Evolutionary conservation across 2,329 filamentous ascomycete species (phyloP), one percentile per base, ranked within the genome.

Genomic region (Fusarium hostae): DNA sequence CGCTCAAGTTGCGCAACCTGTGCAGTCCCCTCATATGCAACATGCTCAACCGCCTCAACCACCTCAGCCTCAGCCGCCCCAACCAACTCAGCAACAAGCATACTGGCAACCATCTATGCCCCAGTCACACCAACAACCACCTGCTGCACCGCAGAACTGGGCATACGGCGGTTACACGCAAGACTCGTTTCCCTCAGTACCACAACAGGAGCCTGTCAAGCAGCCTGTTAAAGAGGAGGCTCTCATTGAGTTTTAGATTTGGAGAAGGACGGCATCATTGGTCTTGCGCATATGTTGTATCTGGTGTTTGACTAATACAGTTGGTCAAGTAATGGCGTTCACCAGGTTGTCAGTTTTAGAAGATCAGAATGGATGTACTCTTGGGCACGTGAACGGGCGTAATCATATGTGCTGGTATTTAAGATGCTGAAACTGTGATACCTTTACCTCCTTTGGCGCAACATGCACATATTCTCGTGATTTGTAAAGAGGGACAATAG

Each of bases 221-320:
- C 76, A 85, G 75, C 87, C 87, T 18, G 86, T 84, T 2, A 86
- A 92, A 50, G 93, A 95, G 81, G 93, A 95, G 81, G 92, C 90
- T 64, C 82, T 96, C 76, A 96, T 96, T 81, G 93, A 96, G 80
- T 85, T 95, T 68, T 95, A 74, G 78, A 52, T 40, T 43, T 61
- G n/a, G 52, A 60, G 24, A 16, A 11, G 15, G 48, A 26, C 32
- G 16, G 15, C 24, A 35, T 37, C 22, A 28, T 41, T 44, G 41
- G 26, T 52, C 39, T 41, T 50, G 20, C 37, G 9, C 34, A 43
- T 41, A 40, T 26, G 41, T 57, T 41, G 22, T 15, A 24, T 44
- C 26, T 35, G 35, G 15, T 47, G 30, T 34, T 59, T 59, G 50
- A 47, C 55, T 40, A 13, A 43, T 32, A 59, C 40, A 30, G 41